Conservation (phyloP, 257 asterid genomes). For the Nicotiana knightiana region DNA sequence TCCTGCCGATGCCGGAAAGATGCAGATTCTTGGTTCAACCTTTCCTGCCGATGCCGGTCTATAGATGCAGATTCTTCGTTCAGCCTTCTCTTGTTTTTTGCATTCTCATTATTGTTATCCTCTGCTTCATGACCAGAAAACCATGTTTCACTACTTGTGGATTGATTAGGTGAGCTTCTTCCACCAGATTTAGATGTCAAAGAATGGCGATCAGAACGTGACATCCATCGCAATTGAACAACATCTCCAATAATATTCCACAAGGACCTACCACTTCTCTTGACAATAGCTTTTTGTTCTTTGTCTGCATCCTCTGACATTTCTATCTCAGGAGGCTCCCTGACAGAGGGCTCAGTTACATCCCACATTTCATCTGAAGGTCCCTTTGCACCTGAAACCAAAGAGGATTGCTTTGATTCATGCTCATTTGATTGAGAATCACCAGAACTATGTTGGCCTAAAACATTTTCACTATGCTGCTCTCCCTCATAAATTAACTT, state of each 20-base stretch:
- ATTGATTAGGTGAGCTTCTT: slow-evolving; percentile 66
- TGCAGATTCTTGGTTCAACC: slow-evolving; percentile 20
- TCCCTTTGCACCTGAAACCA: slow-evolving; percentile 47
- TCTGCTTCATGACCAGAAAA: slow-evolving; percentile 81
- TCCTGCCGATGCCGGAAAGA: slow-evolving; percentile 30
- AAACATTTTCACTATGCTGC: slow-evolving; percentile 13
- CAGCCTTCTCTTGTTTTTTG: slow-evolving; percentile 26
- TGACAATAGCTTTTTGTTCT: slow-evolving; percentile 28
- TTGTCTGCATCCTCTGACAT: slow-evolving; percentile 31
- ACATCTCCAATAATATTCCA: slow-evolving; percentile 69
- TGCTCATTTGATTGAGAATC: slow-evolving; percentile 40
- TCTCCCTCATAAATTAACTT: slow-evolving; percentile 31
- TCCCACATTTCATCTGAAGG: slow-evolving; percentile 86
- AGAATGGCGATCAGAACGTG: slow-evolving; percentile 49
- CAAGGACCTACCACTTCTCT: slow-evolving; percentile 68
- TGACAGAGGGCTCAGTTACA: slow-evolving; percentile 39
- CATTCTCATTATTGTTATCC: slow-evolving; percentile 37
- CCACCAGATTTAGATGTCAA: slow-evolving; percentile 48
- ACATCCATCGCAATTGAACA: slow-evolving; percentile 54
- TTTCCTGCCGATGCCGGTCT: slow-evolving; percentile 29
- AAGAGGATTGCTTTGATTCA: slow-evolving; percentile 30
- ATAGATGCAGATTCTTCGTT: slow-evolving; percentile 27
- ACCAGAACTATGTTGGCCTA: slow-evolving; percentile 22
- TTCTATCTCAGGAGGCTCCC: slow-evolving; percentile 33
- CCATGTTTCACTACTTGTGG: slow-evolving; percentile 62